Percentiles rank a stretch among this genome's conserved stretches.
These are phyloP conservation scores for Syzygium malaccense DNA, from an alignment of 441 rosid species.

Conservation along the genomic window DNA sequence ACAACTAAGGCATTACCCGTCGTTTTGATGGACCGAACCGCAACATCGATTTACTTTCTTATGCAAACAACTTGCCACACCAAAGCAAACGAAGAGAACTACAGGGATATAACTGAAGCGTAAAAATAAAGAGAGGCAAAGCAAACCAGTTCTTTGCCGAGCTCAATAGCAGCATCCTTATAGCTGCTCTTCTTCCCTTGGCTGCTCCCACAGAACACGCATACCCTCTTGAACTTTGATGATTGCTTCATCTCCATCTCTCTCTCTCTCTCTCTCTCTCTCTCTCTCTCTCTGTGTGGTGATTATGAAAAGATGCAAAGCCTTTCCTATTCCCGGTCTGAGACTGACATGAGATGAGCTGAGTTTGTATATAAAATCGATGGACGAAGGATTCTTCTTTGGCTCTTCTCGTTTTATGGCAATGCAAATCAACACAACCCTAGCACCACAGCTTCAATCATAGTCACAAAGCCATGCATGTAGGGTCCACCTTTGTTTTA, in stretches of 20 bases:
- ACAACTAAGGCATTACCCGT: background rate
- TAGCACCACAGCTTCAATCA: background rate
- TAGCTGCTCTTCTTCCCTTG: slow-evolving; percentile 76
- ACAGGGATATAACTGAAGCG: background rate
- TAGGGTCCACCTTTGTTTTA: background rate
- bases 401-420: background rate
- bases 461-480: background rate
- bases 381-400: background rate
- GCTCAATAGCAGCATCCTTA: slow-evolving; percentile 82
- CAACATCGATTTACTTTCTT: background rate
- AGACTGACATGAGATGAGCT: background rate
- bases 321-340: background rate
- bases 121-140: background rate
- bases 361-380: background rate
- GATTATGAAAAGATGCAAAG: background rate
- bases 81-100: background rate
- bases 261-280: slow-evolving; percentile 12
- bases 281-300: slow-evolving; percentile 2
- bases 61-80: background rate
- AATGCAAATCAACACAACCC: background rate
- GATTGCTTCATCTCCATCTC: slow-evolving; percentile 34
- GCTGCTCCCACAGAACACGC: slow-evolving; percentile 95
- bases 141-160: slow-evolving; percentile 68
- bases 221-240: slow-evolving; percentile 66
- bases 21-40: background rate